Conservation (phyloP, 140 eudicot species). For the Oenanthe javanica region DNA sequence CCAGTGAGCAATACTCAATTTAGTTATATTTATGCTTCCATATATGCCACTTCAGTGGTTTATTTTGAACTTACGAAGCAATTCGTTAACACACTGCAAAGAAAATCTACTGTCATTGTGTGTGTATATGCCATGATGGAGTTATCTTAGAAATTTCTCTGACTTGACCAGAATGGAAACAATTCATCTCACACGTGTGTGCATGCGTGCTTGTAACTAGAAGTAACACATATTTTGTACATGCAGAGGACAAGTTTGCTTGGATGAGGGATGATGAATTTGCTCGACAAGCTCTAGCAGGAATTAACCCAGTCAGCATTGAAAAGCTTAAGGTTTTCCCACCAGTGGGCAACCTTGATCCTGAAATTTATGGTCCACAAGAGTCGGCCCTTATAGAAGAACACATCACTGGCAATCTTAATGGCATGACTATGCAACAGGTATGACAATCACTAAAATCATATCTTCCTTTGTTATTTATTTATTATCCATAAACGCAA, state of each 20-base stretch:
- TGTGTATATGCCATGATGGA: neutral
- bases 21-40: neutral
- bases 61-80: neutral
- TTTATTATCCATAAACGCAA: neutral
- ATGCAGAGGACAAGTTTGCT: slow-evolving; percentile 78
- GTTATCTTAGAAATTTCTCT: neutral
- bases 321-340: slow-evolving; percentile 78
- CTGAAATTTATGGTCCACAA: slow-evolving; percentile 58
- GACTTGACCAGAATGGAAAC: neutral
- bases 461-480: neutral
- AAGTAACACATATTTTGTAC: slow-evolving; percentile 1
- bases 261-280: slow-evolving; percentile 97
- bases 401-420: slow-evolving; percentile 64
- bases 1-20: slow-evolving; percentile 45
- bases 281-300: slow-evolving; percentile 86
- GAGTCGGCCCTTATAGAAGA: slow-evolving; percentile 83
- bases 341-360: slow-evolving; percentile 75
- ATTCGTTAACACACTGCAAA: neutral
- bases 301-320: slow-evolving; percentile 82
- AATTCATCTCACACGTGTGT: neutral
- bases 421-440: slow-evolving; percentile 89
- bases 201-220: neutral
- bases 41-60: neutral
- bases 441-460: slow-evolving; percentile 21
- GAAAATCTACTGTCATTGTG: neutral